Base-by-base conservation (phyloP, 257 asterid genomes). In the Jasminum sambac region DNA sequence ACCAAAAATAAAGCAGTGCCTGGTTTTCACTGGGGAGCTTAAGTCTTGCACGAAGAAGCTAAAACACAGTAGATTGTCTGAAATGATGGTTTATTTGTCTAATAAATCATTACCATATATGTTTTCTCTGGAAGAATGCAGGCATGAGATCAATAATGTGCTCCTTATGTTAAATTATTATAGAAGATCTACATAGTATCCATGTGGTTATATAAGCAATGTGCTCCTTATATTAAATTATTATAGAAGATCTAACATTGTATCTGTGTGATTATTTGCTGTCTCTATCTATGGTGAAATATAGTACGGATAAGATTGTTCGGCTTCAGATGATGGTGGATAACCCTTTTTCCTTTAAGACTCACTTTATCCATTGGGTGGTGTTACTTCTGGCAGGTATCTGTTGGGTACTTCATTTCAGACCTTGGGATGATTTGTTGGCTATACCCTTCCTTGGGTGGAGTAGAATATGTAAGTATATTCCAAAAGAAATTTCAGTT, bases 381-480 rank as follows among this genome's bases (percentile, higher is more conserved):
- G 26, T 59, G 61, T 74, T 50, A 41, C 34, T 77, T 60, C 64
- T 75, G 73, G 63, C 90, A 94, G 97, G 75, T 88, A 36, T 91
- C 99, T 64, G 91, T 87, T 63, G 99, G 99, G 78, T 94, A 94
- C 86, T 94, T 94, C 72, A 59, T 89, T 52, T 70, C 96, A 62
- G 99, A 94, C 83, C 92, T 94, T 71, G 97, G 83, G 71, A 91
- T 94, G 99, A 90, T 94, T 71, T 87, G 95, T 80, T 94, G 97
- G 96, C 43, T 84, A 64, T 94, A 90, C 80, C 99, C 98, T 80
- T 74, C 90, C 77, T 78, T 91, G 84, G 99, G 99, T 71, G 99
- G 99, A 79, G 65, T 79, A 21, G 98, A 94, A 81, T 91, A 94
- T 82, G 97, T 94, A 87, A 87, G 98, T 84, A 24, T 73, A 72